Evolutionary conservation across 331 rosid species (phyloP).

Genomic region (Dryas integrifolia): DNA sequence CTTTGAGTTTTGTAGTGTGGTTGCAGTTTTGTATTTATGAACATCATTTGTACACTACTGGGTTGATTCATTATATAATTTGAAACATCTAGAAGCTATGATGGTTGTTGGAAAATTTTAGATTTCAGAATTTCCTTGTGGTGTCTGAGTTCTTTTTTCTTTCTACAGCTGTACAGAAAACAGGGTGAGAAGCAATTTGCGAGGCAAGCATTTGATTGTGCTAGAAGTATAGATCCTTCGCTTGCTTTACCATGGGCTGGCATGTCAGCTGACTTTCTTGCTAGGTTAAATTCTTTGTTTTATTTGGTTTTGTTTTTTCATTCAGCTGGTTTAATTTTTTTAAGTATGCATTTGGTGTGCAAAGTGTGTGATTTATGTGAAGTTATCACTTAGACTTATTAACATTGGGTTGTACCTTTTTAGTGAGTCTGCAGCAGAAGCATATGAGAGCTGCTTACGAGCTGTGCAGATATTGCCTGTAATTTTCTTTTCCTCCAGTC

Average conservation of each 20-base stretch:
- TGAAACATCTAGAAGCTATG: neutral
- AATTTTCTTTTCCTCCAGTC: conserved; percentile 29
- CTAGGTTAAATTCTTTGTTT: conserved; percentile 43
- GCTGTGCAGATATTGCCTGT: conserved; percentile 90
- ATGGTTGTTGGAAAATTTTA: conserved; percentile 6
- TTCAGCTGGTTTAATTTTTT: conserved; percentile 12
- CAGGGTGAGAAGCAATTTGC: conserved; percentile 65
- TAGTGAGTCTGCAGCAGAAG: conserved; percentile 68
- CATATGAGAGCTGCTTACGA: conserved; percentile 82
- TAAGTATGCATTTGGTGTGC: conserved; percentile 6
- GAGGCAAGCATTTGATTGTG: conserved; percentile 75
- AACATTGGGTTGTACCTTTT: conserved; percentile 19
- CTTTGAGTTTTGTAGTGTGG: neutral
- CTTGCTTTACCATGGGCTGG: conserved; percentile 98
- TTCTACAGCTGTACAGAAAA: conserved; percentile 63
- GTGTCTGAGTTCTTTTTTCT: conserved; percentile 17
- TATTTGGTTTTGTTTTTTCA: neutral
- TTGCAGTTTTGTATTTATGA: conserved; percentile 2
- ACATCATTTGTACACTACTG: neutral
- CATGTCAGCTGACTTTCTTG: conserved; percentile 74
- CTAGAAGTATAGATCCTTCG: conserved; percentile 90
- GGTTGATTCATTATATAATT: conserved; percentile 5
- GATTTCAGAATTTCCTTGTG: conserved; percentile 4
- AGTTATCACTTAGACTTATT: conserved; percentile 19
- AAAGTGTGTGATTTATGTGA: conserved; percentile 4